These are phyloP conservation scores for Pseudocercospora crystallina DNA, from an alignment of 2,329 filamentous ascomycete genomes.

Conservation along the genomic window DNA sequence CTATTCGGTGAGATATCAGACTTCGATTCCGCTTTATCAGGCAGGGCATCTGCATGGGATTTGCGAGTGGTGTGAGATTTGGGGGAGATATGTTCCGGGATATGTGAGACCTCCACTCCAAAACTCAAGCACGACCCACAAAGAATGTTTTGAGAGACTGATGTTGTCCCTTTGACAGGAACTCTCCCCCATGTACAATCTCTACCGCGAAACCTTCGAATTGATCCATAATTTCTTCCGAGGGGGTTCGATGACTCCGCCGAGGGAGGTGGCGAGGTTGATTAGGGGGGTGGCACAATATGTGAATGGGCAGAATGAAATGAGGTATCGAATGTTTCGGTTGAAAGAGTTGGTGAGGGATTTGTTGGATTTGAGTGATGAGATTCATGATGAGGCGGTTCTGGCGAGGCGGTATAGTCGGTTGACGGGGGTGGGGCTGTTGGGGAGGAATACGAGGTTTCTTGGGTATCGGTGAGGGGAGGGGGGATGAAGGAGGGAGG, in stretches of 20 bases:
- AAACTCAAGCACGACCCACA: not conserved
- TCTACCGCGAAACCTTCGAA: slow-evolving; percentile 7
- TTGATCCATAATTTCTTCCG: slow-evolving; percentile 10
- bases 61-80: slow-evolving; percentile 9
- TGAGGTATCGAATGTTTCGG: slow-evolving; percentile 5
- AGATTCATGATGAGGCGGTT: no score
- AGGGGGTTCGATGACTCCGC: not conserved
- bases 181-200: slow-evolving; percentile 7
- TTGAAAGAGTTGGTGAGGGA: slow-evolving; percentile 1
- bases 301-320: slow-evolving; percentile 9
- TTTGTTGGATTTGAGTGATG: no score
- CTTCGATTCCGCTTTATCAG: slow-evolving; percentile 7
- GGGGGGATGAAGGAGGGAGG: no score
- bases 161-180: not conserved
- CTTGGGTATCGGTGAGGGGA: no score
- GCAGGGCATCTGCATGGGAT: slow-evolving; percentile 8
- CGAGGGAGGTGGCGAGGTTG: not conserved
- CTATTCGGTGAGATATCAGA: not conserved
- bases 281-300: slow-evolving; percentile 7
- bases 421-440: no score
- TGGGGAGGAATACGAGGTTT: no score
- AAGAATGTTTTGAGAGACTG: not conserved
- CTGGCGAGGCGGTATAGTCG: no score
- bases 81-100: slow-evolving; percentile 9
- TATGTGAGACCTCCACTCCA: not conserved